Conservation (phyloP, 805 yeast genomes). For the Zygotorulaspora sp. region DNA sequence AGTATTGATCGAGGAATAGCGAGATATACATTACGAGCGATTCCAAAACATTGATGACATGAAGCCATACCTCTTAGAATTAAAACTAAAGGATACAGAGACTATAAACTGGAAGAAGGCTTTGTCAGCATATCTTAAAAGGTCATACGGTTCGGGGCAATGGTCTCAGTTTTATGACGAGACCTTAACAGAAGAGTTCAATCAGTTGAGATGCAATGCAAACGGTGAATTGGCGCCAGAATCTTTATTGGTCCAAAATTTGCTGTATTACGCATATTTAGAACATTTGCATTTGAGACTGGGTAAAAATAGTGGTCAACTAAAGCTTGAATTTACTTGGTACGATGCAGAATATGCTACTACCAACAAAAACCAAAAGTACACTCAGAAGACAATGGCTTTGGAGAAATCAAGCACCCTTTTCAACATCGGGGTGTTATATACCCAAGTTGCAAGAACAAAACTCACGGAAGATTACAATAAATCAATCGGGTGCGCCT, state of each 20-base stretch:
- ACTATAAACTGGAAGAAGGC: slow-evolving; percentile 30
- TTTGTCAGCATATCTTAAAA: slow-evolving; percentile 29
- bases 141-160: slow-evolving; percentile 30
- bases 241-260: slow-evolving; percentile 36
- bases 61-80: slow-evolving; percentile 26
- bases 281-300: slow-evolving; percentile 75
- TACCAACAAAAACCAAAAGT: slow-evolving; percentile 32
- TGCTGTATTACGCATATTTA: slow-evolving; percentile 72
- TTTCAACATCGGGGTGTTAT: slow-evolving; percentile 68
- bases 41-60: slow-evolving; percentile 7
- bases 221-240: slow-evolving; percentile 33
- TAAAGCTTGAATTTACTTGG: slow-evolving; percentile 71
- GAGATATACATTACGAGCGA: not conserved
- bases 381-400: slow-evolving; percentile 73
- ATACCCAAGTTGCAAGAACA: slow-evolving; percentile 48
- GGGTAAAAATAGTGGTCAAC: slow-evolving; percentile 56
- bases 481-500: slow-evolving; percentile 54
- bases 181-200: slow-evolving; percentile 24
- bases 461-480: slow-evolving; percentile 46
- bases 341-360: slow-evolving; percentile 58
- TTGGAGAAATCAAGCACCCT: slow-evolving; percentile 85
- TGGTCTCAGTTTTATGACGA: slow-evolving; percentile 33
- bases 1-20: too few relatives aligned
- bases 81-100: slow-evolving; percentile 33
- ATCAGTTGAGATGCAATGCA: slow-evolving; percentile 30